Base-by-base conservation (phyloP, 306 rosid species). In the Prunus mongolica region DNA sequence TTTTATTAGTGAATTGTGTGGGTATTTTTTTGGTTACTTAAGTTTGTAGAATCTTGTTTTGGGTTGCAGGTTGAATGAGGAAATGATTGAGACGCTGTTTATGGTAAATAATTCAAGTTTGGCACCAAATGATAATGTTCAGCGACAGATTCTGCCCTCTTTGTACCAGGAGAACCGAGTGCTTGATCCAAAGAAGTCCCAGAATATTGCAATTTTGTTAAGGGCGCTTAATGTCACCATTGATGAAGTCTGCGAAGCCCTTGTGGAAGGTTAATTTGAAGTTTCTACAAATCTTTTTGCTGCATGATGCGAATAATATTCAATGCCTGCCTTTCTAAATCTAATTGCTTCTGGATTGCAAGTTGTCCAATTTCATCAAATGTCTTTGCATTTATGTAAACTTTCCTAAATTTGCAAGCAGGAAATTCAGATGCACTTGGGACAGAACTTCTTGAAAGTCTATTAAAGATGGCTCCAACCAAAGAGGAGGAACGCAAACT, bases 171-270 rank as follows among this genome's bases (percentile, higher is more conserved):
- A 92, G 83, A 87, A 88, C 70, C 90, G 93, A 14, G 95, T 91
- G 61, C 84, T 94, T 72, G 97, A 94, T 89, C 98, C 97, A 41
- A 94, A 92, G 74, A 94, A 89, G 92, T 91, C 98, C 12, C 98
- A 94, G 81, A 94, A 94, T 49, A 90, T 94, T 83, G 93, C 98
- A 18, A 94, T 94, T 74, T 82, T 89, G 85, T 84, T 94, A 3
- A 84, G 97, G 72, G 98, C 98, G 0, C 88, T 94, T 15, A 94
- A 94, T 52, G 97, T 94, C 68, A 94, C 98, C 62, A 74, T 88
- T 62, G 98, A 94, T 58, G 98, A 94, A 86, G 98, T 94, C 63
- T 94, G 96, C 69, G 98, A 94, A 69, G 91, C 89, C 14, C 90
- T 94, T n/a, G 67, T 75, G 81, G 97, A 94, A 94, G 98, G 98